phyloP scores from a whole-genome alignment of 495 filamentous ascomycete genomes.

The Aspergillus bridgeri region DNA sequence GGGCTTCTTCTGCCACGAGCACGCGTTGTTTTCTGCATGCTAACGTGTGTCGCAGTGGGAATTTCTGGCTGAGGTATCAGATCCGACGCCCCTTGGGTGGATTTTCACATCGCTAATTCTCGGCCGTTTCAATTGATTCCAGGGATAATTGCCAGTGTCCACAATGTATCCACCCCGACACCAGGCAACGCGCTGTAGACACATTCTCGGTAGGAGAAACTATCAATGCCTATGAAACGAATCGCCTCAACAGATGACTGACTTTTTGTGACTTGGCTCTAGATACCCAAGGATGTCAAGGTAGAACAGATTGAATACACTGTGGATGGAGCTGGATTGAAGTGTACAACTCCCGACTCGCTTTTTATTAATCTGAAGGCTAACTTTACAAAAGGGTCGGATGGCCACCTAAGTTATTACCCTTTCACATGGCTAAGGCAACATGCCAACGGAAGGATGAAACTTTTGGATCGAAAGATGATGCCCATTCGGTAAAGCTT shows the following conservation, averaged over 20 bases:
- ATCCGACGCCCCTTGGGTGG: neutral
- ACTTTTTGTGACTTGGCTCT: neutral
- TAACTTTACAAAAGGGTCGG: neutral
- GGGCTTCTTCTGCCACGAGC: neutral
- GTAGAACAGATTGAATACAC: neutral
- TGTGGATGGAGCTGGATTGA: slow-evolving; percentile 6
- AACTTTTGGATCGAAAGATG: neutral
- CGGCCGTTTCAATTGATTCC: slow-evolving; percentile 1
- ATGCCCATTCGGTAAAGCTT: neutral
- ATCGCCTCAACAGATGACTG: neutral
- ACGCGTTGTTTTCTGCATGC: neutral
- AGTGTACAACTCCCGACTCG: slow-evolving; percentile 4
- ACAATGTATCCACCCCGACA: slow-evolving; percentile 71
- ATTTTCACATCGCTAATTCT: neutral
- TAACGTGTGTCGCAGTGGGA: slow-evolving; percentile 13
- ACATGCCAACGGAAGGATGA: neutral
- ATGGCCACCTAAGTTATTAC: neutral
- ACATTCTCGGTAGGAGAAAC: slow-evolving; percentile 58
- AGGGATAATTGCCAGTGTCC: slow-evolving; percentile 83
- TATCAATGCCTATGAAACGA: neutral
- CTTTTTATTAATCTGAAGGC: neutral
- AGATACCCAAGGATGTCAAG: neutral
- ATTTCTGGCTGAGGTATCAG: slow-evolving; percentile 19
- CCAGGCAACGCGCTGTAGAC: slow-evolving; percentile 68
- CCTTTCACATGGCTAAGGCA: neutral